Conservation (phyloP, 2,329 filamentous ascomycete genomes). For the Fusarium annulatum region DNA sequence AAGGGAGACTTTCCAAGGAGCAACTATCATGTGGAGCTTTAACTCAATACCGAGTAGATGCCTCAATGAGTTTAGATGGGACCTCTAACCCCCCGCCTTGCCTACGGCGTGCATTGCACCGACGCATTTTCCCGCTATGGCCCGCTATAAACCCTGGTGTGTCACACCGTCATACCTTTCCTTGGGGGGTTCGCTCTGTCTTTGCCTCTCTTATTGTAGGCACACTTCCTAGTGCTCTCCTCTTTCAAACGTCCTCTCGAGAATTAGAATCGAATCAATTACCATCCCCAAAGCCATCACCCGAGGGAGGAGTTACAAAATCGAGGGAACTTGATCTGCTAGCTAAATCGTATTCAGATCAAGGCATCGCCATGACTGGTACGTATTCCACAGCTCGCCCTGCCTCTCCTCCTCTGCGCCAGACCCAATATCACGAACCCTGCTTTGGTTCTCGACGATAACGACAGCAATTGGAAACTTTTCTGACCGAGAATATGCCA, state of each 20-base stretch:
- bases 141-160: slow-evolving; percentile 28
- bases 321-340: neutral
- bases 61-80: slow-evolving; percentile 27
- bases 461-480: slow-evolving; percentile 1
- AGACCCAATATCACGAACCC: slow-evolving; percentile 2
- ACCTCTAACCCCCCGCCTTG: neutral
- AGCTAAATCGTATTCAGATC: neutral
- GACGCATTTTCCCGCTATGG: slow-evolving; percentile 18
- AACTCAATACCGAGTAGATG: slow-evolving; percentile 29
- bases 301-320: neutral
- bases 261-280: neutral
- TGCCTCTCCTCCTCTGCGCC: slow-evolving; percentile 27
- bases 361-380: slow-evolving; percentile 39
- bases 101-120: slow-evolving; percentile 23
- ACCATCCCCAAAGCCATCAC: neutral
- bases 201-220: slow-evolving; percentile 25
- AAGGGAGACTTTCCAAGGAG: neutral
- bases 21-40: slow-evolving; percentile 9
- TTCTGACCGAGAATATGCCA: slow-evolving; percentile 21
- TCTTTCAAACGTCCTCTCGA: slow-evolving; percentile 1
- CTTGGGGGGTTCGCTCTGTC: slow-evolving; percentile 4
- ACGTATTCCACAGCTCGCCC: slow-evolving; percentile 26
- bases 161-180: slow-evolving; percentile 36
- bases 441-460: neutral
- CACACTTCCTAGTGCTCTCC: slow-evolving; percentile 17